phyloP scores from a whole-genome alignment of 305 asterid genomes.

The Fraxinus albicans region DNA sequence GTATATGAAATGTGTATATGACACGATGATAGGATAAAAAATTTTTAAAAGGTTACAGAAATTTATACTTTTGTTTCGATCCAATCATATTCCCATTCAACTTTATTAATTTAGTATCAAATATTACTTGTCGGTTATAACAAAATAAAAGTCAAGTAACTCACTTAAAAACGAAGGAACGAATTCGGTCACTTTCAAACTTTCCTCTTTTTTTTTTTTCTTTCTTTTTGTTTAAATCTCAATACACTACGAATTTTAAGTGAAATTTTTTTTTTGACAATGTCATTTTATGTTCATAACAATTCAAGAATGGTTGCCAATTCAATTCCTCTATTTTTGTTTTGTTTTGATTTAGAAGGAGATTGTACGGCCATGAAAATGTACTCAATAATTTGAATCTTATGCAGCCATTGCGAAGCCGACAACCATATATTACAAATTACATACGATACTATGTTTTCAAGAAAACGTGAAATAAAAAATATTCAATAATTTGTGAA shows the following conservation, averaged over 20 bases:
- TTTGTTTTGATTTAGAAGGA: neutral
- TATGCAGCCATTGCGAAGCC: slow-evolving; percentile 33
- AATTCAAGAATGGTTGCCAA: neutral
- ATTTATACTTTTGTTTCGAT: neutral
- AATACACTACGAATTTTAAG: neutral
- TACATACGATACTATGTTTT: slow-evolving; percentile 21
- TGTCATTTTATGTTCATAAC: neutral
- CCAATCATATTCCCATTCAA: neutral
- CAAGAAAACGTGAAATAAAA: slow-evolving; percentile 25
- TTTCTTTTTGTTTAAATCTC: neutral
- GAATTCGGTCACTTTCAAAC: neutral
- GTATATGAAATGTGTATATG: neutral
- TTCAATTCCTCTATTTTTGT: neutral
- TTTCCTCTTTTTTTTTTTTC: too few species aligned
- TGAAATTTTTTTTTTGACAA: neutral
- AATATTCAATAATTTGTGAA: slow-evolving; percentile 35
- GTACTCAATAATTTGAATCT: slow-evolving; percentile 44
- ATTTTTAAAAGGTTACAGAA: too few species aligned
- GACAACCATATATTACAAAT: slow-evolving; percentile 20
- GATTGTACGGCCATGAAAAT: neutral
- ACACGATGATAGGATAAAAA: neutral
- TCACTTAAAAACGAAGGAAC: neutral
- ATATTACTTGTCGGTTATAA: neutral
- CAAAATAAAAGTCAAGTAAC: neutral
- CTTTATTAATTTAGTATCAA: neutral